A percentile compares a stretch with the other conserved stretches of the same genome.
Evolutionary conservation across 768 basidiomycete genomes (phyloP).

Genomic region (Floccularia luteovirens): DNA sequence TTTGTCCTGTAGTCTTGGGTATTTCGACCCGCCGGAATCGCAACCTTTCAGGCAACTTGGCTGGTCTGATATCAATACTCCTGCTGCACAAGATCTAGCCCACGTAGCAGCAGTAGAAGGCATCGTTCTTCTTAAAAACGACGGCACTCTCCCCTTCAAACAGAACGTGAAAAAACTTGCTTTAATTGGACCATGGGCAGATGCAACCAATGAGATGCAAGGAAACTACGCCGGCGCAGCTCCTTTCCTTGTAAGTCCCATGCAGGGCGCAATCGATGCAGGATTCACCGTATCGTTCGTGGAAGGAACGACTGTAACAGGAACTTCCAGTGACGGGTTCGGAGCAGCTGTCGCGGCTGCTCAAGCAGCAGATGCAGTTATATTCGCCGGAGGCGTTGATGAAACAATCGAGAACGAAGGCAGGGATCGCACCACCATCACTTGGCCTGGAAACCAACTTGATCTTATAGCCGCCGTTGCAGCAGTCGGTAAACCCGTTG

Average conservation of each 20-base stretch:
- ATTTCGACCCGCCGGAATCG: constrained; percentile 41
- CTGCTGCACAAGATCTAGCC: constrained; percentile 38
- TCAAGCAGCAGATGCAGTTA: constrained; percentile 35
- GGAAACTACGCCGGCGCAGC: constrained; percentile 50
- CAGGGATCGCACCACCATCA: constrained; percentile 36
- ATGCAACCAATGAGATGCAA: constrained; percentile 48
- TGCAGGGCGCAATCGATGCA: constrained; percentile 37
- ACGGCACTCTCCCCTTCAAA: constrained; percentile 47
- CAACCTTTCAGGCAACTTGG: constrained; percentile 45
- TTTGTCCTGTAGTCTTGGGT: constrained; percentile 40
- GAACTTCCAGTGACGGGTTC: constrained; percentile 35
- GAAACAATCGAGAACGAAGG: constrained; percentile 39
- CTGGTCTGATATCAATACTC: constrained; percentile 42
- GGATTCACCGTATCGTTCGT: constrained; percentile 38
- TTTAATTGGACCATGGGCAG: constrained; percentile 52
- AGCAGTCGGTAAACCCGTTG: constrained; percentile 39
- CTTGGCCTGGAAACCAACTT: constrained; percentile 51
- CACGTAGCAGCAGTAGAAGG: constrained; percentile 45
- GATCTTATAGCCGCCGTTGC: constrained; percentile 37
- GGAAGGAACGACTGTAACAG: constrained; percentile 30
- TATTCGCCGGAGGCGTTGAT: constrained; percentile 51
- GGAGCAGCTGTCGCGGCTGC: constrained; percentile 45
- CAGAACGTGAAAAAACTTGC: constrained; percentile 39
- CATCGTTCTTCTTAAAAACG: constrained; percentile 58
- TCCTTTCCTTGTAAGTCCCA: constrained; percentile 47